Evolutionary conservation across 148 eudicot genomes (phyloP), one percentile per base, ranked within the genome.

Genomic region (Fagopyrum homotropicum): DNA sequence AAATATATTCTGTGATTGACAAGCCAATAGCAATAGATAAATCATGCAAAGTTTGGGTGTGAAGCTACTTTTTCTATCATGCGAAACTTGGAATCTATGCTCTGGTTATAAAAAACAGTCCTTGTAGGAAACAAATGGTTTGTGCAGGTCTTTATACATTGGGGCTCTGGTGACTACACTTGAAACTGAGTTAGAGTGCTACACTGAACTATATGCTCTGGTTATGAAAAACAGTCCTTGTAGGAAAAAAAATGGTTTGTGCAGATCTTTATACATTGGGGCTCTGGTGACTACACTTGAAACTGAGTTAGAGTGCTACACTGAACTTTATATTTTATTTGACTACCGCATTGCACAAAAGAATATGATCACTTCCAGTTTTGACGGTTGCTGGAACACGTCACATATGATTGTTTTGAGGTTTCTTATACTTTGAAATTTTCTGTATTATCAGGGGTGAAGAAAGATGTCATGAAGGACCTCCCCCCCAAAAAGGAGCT

Each of bases 401-500:
- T 61, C 1, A 3, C 68, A 22, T 6, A 10, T 61, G 68, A 7
- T 61, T 22, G 43, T 57, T n/a, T 22, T 9, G 14, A 61, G 68
- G 10, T 61, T 9, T 61, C 68, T 61, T 35, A 22, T 57, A 57
- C 64, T 80, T 63, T 71, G 30, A 73, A 49, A 57, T 11, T 12
- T 47, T 73, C 4, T 71, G 26, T n/a, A 30, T 40, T 76, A 82
- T 68, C 90, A 95, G 99, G 99, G 83, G 89, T 95, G 79, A 95
- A 95, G 88, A 95, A 92, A 83, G 99, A 95, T 82, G 99, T 95
- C 72, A 85, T 92, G 96, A 95, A 85, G 75, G 96, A 95, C 72
- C 74, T 95, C 30, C 99, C 99, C 22, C 99, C 99, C 57, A 95
- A 92, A 84, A 95, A 91, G 82, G 99, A 95, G 83, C 93, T 95